These are phyloP conservation scores for Colletotrichum sp. DNA, from an alignment of 2,329 filamentous ascomycete genomes.

Conservation along the genomic window DNA sequence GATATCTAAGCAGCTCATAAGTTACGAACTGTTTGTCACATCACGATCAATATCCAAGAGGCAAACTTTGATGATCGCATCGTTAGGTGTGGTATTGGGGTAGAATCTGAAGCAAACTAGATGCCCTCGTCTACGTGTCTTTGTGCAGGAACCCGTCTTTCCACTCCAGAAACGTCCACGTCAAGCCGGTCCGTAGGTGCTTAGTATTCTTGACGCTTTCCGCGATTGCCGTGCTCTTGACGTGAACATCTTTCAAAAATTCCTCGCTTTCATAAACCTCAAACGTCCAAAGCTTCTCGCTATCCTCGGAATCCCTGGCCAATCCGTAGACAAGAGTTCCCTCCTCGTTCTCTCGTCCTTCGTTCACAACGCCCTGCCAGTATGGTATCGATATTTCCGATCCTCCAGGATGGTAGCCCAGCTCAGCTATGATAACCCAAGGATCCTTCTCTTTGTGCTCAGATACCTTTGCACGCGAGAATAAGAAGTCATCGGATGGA, in stretches of 20 bases:
- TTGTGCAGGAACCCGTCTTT: neutral
- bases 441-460: neutral
- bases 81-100: neutral
- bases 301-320: neutral
- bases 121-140: neutral
- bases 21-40: neutral
- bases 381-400: neutral
- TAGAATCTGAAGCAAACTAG: rapidly evolving
- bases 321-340: neutral
- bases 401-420: neutral
- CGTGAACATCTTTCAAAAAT: neutral
- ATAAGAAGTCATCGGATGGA: neutral
- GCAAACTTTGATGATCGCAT: neutral
- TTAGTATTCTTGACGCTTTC: neutral
- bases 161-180: neutral
- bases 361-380: neutral
- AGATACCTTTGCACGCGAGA: neutral
- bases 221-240: neutral
- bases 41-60: neutral
- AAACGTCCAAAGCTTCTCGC: neutral
- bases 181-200: neutral
- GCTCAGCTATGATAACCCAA: neutral
- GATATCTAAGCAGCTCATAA: neutral
- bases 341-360: neutral
- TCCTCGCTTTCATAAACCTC: neutral